A percentile compares a stretch with the other conserved stretches of the same genome.
phyloP scores from a whole-genome alignment of 2,329 filamentous ascomycete genomes.

The Calonectria leucothoes region DNA sequence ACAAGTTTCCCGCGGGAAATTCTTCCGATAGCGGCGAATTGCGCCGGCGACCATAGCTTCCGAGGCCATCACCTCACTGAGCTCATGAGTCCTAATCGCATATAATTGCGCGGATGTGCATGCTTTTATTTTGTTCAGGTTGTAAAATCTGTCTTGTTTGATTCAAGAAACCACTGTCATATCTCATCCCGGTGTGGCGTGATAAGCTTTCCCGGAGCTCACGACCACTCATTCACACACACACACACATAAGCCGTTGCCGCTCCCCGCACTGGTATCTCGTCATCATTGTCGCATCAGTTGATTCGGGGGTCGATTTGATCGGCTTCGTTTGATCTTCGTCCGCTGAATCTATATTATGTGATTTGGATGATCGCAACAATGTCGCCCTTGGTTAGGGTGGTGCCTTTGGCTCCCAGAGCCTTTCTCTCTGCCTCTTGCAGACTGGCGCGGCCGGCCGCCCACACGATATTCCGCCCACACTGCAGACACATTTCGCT shows the following conservation, averaged over 20 bases:
- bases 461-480: slow-evolving; percentile 10
- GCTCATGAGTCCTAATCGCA: neutral
- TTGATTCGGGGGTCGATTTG: slow-evolving; percentile 24
- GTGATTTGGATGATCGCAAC: slow-evolving; percentile 30
- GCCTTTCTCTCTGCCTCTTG: slow-evolving; percentile 25
- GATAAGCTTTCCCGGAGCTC: slow-evolving; percentile 28
- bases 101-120: neutral
- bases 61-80: neutral
- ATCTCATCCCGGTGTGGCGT: slow-evolving; percentile 3
- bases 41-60: neutral
- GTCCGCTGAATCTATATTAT: slow-evolving; percentile 34
- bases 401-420: slow-evolving; percentile 30
- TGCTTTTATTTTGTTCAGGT: neutral
- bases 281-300: slow-evolving; percentile 30
- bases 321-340: slow-evolving; percentile 34
- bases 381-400: slow-evolving; percentile 42
- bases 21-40: slow-evolving; percentile 25
- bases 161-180: neutral
- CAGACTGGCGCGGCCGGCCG: slow-evolving; percentile 12
- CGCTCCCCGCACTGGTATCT: slow-evolving; percentile 39
- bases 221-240: slow-evolving; percentile 22
- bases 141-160: neutral
- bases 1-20: neutral
- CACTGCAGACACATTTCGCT: slow-evolving; percentile 41
- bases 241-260: slow-evolving; percentile 29